These are phyloP conservation scores for Penicillium psychrosexuale DNA, from an alignment of 2,329 filamentous ascomycete species.

Conservation along the genomic window DNA sequence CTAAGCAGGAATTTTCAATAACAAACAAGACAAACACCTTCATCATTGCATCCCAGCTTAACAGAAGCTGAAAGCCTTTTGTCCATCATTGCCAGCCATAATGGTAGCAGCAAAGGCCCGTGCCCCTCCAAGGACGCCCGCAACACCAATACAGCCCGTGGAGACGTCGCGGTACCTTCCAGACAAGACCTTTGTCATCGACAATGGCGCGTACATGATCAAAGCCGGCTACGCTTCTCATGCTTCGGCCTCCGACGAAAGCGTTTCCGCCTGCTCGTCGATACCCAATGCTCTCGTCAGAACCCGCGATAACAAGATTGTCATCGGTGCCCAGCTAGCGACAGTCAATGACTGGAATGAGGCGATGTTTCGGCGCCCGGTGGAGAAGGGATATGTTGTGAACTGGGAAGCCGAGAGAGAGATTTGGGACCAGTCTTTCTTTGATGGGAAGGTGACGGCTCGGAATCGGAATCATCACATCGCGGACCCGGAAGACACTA, in stretches of 20 bases:
- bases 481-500: slow-evolving; percentile 71
- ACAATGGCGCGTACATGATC: slow-evolving; percentile 88
- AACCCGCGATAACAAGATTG: slow-evolving; percentile 72
- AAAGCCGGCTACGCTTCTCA: slow-evolving; percentile 75
- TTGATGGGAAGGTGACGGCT: slow-evolving; percentile 61
- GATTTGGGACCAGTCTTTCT: slow-evolving; percentile 89
- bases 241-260: slow-evolving; percentile 38
- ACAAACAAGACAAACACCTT: slow-evolving; percentile 20
- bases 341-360: slow-evolving; percentile 87
- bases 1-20: not conserved
- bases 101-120: slow-evolving; percentile 39
- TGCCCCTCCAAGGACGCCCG: slow-evolving; percentile 48
- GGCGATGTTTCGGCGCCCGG: slow-evolving; percentile 77
- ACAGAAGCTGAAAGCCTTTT: not conserved
- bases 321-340: slow-evolving; percentile 71
- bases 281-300: slow-evolving; percentile 89
- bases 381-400: slow-evolving; percentile 92
- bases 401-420: slow-evolving; percentile 96
- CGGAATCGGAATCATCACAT: slow-evolving; percentile 45
- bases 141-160: slow-evolving; percentile 40
- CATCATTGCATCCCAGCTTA: slow-evolving; percentile 9
- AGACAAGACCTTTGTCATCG: slow-evolving; percentile 73
- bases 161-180: slow-evolving; percentile 49
- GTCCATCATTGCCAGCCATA: slow-evolving; percentile 1
- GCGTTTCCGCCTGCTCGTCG: slow-evolving; percentile 55